Percentiles rank a stretch among this genome's conserved stretches.
These are phyloP conservation scores for Chlorella sp. DNA, from an alignment of 139 green algal genomes.

Conservation along the genomic window DNA sequence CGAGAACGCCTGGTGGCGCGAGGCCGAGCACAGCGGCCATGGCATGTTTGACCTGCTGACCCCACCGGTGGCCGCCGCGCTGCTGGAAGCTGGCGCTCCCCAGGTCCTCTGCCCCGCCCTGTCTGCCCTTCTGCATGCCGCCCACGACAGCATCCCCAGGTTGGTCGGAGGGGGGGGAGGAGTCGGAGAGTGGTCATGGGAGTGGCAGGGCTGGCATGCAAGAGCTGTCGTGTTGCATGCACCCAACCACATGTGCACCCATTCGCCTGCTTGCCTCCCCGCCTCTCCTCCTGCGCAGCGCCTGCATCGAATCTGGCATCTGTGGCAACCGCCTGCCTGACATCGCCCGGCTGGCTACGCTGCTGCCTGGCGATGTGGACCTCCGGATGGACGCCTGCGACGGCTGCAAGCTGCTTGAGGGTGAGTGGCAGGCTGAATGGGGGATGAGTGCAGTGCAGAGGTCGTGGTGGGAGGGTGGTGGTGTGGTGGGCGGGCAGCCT, in stretches of 20 bases:
- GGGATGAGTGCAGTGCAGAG: background rate
- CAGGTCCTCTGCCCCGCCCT: background rate
- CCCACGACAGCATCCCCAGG: background rate
- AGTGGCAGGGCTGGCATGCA: too few species aligned
- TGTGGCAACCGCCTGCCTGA: background rate
- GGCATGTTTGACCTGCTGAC: slow-evolving; percentile 22
- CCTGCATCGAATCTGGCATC: background rate
- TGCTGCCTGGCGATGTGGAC: background rate
- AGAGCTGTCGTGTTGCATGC: too few species aligned
- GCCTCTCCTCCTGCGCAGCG: background rate
- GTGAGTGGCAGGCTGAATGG: background rate
- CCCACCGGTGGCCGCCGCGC: background rate
- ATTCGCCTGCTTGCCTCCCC: background rate
- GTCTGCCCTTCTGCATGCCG: background rate
- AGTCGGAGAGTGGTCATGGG: too few species aligned
- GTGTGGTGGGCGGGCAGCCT: too few species aligned
- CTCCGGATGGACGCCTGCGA: background rate
- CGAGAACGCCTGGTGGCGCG: background rate
- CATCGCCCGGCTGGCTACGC: background rate
- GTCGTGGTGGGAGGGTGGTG: too few species aligned
- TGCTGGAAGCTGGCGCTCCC: background rate
- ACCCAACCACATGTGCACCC: too few species aligned
- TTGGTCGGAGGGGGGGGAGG: background rate
- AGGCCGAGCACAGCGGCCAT: background rate
- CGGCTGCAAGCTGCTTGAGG: background rate